Percentiles rank a stretch among this genome's conserved stretches.
phyloP scores from a whole-genome alignment of 345 rosid species.

The Kandelia obovata region DNA sequence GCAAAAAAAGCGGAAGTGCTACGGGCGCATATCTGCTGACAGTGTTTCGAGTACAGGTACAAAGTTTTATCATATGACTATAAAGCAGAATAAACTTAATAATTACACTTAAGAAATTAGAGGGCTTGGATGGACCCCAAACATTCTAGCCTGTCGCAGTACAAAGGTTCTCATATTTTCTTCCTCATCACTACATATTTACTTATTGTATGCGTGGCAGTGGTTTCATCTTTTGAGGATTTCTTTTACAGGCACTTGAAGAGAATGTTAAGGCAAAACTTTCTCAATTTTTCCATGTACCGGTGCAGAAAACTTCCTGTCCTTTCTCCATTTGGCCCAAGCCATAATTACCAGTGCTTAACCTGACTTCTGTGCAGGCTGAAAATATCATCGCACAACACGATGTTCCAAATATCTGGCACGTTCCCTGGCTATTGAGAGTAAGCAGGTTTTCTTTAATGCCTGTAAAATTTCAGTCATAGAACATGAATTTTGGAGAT shows the following conservation, averaged over 20 bases:
- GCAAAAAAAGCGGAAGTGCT: too few relatives aligned
- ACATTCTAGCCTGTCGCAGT: conserved; percentile 92
- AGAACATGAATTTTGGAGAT: background rate
- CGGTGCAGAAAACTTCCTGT: conserved; percentile 40
- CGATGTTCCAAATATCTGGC: conserved; percentile 97
- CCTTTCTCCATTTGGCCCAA: background rate
- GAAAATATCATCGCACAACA: conserved; percentile 72
- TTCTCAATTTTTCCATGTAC: conserved; percentile 88
- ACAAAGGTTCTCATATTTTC: conserved; percentile 43
- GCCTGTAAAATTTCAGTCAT: background rate
- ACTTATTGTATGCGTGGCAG: background rate
- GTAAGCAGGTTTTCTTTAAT: conserved; percentile 38
- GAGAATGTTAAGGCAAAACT: conserved; percentile 82
- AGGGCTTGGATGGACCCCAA: conserved; percentile 84
- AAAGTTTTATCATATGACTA: too few relatives aligned
- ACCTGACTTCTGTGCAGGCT: conserved; percentile 42
- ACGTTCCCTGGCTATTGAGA: conserved; percentile 78
- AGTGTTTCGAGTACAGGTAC: too few relatives aligned
- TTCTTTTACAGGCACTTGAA: conserved; percentile 66
- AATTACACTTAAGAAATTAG: conserved; percentile 23
- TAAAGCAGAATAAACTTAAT: too few relatives aligned
- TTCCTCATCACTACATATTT: conserved; percentile 12
- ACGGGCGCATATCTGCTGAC: too few relatives aligned
- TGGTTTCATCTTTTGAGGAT: background rate
- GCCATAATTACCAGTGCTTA: background rate